Conservation (phyloP, 1,139 yeast genomes). For the Yamadazyma blattariae region DNA sequence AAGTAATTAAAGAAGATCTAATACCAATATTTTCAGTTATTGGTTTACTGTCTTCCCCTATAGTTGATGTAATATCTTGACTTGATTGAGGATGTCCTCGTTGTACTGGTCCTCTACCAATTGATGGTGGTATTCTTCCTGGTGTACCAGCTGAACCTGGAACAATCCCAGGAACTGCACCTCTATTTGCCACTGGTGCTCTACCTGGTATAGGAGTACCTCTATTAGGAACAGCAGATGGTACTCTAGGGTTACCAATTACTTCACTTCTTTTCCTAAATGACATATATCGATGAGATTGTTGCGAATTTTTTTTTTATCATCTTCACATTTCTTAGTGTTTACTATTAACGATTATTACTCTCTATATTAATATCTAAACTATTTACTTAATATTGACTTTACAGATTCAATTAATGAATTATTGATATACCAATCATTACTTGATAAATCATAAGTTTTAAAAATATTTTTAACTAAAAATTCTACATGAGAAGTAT, state of each 20-base stretch:
- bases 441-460: constrained; percentile 19
- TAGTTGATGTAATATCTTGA: no score
- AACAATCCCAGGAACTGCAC: constrained; percentile 11
- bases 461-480: constrained; percentile 24
- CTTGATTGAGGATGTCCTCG: no score
- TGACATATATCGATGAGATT: constrained; percentile 44
- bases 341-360: no score
- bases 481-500: constrained; percentile 22
- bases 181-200: constrained; percentile 4
- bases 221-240: constrained; percentile 7
- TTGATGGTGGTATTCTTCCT: background rate
- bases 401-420: constrained; percentile 23
- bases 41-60: background rate
- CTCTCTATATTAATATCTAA: no score
- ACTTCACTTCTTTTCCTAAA: constrained; percentile 71
- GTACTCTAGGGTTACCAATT: constrained; percentile 18
- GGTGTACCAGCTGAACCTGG: constrained; percentile 8
- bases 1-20: constrained; percentile 73
- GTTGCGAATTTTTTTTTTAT: constrained; percentile 1
- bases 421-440: constrained; percentile 23
- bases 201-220: constrained; percentile 14
- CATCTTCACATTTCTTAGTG: no score
- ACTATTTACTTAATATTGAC: no score
- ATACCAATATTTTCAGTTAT: constrained; percentile 4
- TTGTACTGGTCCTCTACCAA: no score